A percentile compares a stretch with the other conserved stretches of the same genome.
Evolutionary conservation across 73 alveolate species (phyloP).

Genomic region (Uronychia setigera): DNA sequence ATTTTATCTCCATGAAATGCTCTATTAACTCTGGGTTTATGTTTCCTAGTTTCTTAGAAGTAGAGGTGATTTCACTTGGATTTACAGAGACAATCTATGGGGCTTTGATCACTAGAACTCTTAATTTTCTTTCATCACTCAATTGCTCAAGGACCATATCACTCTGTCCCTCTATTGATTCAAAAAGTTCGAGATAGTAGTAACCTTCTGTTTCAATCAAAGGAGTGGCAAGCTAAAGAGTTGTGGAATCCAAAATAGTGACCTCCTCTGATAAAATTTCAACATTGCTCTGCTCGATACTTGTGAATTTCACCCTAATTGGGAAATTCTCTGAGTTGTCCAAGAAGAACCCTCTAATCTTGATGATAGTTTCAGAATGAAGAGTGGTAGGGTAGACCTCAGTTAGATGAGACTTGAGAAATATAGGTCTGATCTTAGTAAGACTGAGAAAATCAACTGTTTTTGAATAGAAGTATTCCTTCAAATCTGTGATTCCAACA

Average conservation of each 20-base stretch:
- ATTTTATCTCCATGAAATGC: background rate
- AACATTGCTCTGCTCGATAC: background rate
- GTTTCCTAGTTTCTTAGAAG: background rate
- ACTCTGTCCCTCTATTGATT: too few relatives aligned
- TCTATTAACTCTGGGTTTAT: background rate
- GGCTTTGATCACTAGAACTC: conserved; percentile 4
- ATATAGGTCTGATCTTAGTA: conserved; percentile 4
- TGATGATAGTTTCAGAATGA: conserved; percentile 21
- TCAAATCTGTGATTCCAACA: conserved; percentile 17
- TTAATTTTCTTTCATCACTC: conserved; percentile 22
- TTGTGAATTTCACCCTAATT: conserved; percentile 6
- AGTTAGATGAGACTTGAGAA: conserved; percentile 20
- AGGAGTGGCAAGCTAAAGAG: background rate
- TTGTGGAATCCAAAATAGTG: background rate
- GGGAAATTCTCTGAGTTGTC: background rate
- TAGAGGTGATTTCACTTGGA: background rate
- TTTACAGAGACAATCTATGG: background rate
- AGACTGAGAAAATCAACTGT: background rate
- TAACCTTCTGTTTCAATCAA: background rate
- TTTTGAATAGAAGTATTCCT: conserved; percentile 28
- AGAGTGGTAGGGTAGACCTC: background rate
- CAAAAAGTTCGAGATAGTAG: conserved; percentile 9
- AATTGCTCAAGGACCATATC: background rate
- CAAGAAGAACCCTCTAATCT: conserved; percentile 24
- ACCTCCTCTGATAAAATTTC: background rate